Base-by-base conservation (phyloP, 345 rosid species). In the Ceriops tagal region DNA sequence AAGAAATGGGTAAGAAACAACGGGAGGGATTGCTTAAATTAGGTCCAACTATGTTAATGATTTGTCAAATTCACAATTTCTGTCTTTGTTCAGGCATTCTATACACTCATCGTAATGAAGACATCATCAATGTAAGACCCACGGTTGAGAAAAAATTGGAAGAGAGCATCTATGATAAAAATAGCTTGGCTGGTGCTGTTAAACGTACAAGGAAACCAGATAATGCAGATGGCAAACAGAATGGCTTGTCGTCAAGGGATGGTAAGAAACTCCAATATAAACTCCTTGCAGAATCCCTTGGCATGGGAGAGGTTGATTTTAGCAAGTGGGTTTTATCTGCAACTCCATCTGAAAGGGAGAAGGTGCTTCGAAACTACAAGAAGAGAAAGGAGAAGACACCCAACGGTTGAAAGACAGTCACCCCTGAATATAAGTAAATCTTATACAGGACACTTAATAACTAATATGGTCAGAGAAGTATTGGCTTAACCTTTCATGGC, bases 91-190 rank as follows among this genome's bases (percentile, higher is more conserved):
- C 77, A 93, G 93, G 96, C 30, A 74, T 92, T 73, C 75, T 92
- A 15, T 88, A 92, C 77, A 81, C 88, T 57, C 99, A 92, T 80
- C 88, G 97, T 11, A 89, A 93, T 30, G 93, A 90, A 72, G 84
- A 88, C 75, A 77, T 93, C 21, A 80, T 93, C 77, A 93, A 92
- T 61, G 15, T 67, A 61, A 71, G 64, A 79, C 73, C 31, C 78
- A 62, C 47, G 34, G 30, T 15, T 69, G 31, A 56, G 58, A 52
- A 46, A 71, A 72, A 58, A 28, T 16, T 4, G 6, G 71, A 63
- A 62, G 75, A 27, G 26, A 72, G 58, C 59, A 9, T 75, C 53
- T 24, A 76, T 11, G 34, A 26, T 56, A 76, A 81, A 31, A 61
- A 67, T 39, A 68, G 35, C 43, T 16, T 7, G 28, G 53, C 62